A percentile compares a stretch with the other conserved stretches of the same genome.
phyloP scores from a whole-genome alignment of 805 yeast genomes.

The Kodamaea kakaduensis region DNA sequence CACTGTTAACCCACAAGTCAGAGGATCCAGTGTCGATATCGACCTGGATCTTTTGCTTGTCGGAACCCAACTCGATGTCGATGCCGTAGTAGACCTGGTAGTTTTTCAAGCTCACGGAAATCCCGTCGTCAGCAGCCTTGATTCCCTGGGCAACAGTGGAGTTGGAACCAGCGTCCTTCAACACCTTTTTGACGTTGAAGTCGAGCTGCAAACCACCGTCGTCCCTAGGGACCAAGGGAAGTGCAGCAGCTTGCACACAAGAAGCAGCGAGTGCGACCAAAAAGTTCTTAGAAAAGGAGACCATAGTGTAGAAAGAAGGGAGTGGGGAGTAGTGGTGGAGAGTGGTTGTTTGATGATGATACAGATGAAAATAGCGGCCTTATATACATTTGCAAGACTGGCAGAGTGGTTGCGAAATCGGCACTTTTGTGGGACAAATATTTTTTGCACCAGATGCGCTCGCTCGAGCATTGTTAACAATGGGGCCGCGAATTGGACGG shows the following conservation, averaged over 20 bases:
- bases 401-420: too few species aligned
- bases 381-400: too few species aligned
- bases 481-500: too few species aligned
- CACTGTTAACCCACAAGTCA: constrained; percentile 10
- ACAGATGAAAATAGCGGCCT: too few species aligned
- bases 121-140: neutral
- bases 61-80: constrained; percentile 10
- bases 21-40: constrained; percentile 14
- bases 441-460: too few species aligned
- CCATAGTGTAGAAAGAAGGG: too few species aligned
- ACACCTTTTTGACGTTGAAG: constrained; percentile 4
- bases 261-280: constrained; percentile 6
- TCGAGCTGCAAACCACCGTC: constrained; percentile 10
- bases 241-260: constrained; percentile 2
- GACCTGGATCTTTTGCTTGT: constrained; percentile 5
- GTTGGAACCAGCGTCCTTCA: constrained; percentile 1
- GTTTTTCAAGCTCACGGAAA: constrained; percentile 7
- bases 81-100: constrained; percentile 9
- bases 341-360: constrained; percentile 1
- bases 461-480: too few species aligned
- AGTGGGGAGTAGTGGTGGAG: neutral
- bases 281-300: constrained; percentile 6
- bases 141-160: neutral
- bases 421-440: too few species aligned
- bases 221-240: constrained; percentile 5